These are phyloP conservation scores for Mortierella sp. DNA, from an alignment of 371 early-diverging fungal genomes.

Conservation along the genomic window DNA sequence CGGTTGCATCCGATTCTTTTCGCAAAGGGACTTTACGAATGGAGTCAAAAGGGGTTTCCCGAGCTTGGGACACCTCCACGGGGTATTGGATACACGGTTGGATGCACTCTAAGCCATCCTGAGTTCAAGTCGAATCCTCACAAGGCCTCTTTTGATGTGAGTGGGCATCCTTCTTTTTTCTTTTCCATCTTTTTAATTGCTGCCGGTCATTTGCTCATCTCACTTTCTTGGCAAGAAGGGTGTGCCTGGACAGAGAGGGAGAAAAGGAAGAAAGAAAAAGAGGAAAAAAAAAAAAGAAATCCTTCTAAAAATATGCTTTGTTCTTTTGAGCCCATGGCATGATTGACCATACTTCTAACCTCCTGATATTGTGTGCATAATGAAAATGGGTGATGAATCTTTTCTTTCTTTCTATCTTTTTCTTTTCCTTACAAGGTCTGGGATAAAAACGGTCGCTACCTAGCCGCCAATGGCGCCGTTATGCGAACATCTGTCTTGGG, in stretches of 20 bases:
- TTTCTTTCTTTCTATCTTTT: not conserved
- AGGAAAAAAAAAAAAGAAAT: too few species aligned
- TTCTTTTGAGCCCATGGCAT: not conserved
- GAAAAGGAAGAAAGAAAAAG: too few species aligned
- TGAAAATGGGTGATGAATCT: not conserved
- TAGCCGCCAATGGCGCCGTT: conserved; percentile 72
- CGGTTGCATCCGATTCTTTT: conserved; percentile 62
- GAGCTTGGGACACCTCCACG: conserved; percentile 64
- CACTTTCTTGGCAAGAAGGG: not conserved
- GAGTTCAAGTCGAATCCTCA: conserved; percentile 56
- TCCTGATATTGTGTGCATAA: not conserved
- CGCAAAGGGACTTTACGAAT: conserved; percentile 58
- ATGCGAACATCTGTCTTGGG: conserved; percentile 71
- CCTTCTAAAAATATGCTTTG: too few species aligned
- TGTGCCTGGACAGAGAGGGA: too few species aligned
- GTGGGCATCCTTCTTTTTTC: not conserved
- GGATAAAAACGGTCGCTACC: conserved; percentile 32
- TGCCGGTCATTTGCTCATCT: not conserved
- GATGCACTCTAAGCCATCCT: conserved; percentile 57
- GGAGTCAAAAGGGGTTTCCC: conserved; percentile 62
- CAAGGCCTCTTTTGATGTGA: conserved; percentile 53
- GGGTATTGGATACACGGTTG: conserved; percentile 66
- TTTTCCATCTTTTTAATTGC: not conserved
- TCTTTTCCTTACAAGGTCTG: conserved; percentile 32
- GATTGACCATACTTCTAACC: not conserved